Conservation (phyloP, 1,284 basidiomycete genomes). For the Coniophora puteana region DNA sequence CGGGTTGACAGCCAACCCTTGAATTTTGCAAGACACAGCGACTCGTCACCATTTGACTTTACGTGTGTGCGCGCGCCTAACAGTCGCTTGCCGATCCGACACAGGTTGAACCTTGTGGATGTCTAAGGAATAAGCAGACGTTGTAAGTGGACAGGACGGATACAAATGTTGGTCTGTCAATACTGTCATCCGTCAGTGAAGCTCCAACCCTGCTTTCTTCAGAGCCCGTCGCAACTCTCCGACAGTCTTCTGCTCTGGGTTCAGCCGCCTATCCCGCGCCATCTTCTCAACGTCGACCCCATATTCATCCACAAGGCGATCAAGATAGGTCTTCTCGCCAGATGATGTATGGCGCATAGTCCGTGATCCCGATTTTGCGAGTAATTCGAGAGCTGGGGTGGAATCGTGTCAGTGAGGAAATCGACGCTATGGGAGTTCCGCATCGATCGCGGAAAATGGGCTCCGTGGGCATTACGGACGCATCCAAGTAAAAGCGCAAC, state of each 20-base stretch:
- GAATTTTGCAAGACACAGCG: too few species aligned
- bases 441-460: background rate
- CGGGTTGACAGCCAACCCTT: too few species aligned
- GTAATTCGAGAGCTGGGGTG: constrained; percentile 43
- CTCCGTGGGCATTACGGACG: constrained; percentile 6
- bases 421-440: background rate
- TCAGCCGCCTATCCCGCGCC: constrained; percentile 78
- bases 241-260: constrained; percentile 83
- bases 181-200: too few species aligned
- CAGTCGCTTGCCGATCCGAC: too few species aligned
- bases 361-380: constrained; percentile 38
- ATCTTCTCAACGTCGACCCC: constrained; percentile 74
- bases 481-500: too few species aligned
- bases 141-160: too few species aligned
- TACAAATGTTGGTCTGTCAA: too few species aligned
- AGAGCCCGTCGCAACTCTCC: constrained; percentile 75
- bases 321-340: constrained; percentile 71
- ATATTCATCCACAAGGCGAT: constrained; percentile 66
- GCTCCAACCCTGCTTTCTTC: constrained; percentile 37
- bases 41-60: too few species aligned
- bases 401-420: constrained; percentile 23
- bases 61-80: too few species aligned
- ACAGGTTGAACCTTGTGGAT: too few species aligned
- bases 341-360: constrained; percentile 64
- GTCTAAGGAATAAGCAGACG: too few species aligned